These are phyloP conservation scores for Gracilaria vermiculophylla DNA, from an alignment of 23 red algal genomes.

Conservation along the genomic window DNA sequence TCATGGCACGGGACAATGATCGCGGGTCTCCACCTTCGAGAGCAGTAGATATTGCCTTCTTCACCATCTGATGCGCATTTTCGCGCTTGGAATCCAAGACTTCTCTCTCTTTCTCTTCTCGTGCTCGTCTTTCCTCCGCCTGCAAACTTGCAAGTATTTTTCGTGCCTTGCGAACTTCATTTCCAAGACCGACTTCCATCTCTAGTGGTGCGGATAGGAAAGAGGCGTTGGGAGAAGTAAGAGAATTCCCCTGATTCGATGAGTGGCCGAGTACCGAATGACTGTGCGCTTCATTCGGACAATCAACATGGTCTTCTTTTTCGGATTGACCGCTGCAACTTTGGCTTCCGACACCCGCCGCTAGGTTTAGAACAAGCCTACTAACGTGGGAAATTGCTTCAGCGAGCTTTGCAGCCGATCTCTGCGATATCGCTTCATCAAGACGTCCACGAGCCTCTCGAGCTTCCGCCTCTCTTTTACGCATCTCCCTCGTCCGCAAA, in stretches of 20 bases:
- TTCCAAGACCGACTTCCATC: constrained; percentile 67
- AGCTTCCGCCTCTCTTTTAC: constrained; percentile 81
- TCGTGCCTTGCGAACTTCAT: constrained; percentile 76
- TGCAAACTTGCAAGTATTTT: constrained; percentile 47
- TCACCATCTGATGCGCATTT: constrained; percentile 42
- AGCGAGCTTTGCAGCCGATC: constrained; percentile 77
- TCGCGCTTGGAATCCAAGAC: constrained; percentile 55
- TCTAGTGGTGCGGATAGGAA: constrained; percentile 22
- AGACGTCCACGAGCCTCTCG: constrained; percentile 73
- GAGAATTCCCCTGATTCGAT: neutral
- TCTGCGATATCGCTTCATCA: constrained; percentile 80
- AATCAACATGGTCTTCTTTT: neutral
- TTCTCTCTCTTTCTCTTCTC: constrained; percentile 56
- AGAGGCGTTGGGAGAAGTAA: neutral
- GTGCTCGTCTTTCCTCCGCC: constrained; percentile 61
- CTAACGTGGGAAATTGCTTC: constrained; percentile 93
- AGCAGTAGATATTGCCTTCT: constrained; percentile 46
- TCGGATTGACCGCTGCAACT: neutral
- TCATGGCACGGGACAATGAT: constrained; percentile 23
- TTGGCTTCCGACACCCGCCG: constrained; percentile 37
- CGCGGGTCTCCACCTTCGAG: constrained; percentile 69
- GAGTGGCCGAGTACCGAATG: constrained; percentile 16
- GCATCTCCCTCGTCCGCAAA: constrained; percentile 61
- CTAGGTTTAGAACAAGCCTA: constrained; percentile 89
- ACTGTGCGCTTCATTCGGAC: neutral